Conservation (phyloP, 2,329 filamentous ascomycete species). For the Didymosphaeria variabile region DNA sequence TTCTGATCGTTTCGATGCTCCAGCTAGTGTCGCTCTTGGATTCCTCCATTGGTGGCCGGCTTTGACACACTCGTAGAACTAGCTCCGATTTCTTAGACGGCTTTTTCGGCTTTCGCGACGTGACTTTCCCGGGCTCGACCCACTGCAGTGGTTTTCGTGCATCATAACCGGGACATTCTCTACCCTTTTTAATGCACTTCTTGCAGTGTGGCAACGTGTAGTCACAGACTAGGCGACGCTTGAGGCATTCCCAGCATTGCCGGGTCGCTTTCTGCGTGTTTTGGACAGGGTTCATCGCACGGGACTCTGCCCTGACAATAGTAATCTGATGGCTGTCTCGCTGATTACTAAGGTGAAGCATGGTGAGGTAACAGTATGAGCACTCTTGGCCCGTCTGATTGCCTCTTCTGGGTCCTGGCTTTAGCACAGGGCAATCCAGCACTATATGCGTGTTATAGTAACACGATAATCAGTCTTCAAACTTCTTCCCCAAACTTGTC, state of each 20-base stretch:
- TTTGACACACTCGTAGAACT: not conserved
- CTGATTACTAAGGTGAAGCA: not conserved
- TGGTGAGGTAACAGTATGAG: too few species aligned
- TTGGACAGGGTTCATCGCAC: not conserved
- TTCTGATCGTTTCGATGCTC: not conserved
- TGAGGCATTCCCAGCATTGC: slow-evolving; percentile 47
- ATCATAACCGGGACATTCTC: slow-evolving; percentile 42
- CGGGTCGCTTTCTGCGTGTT: slow-evolving; percentile 27
- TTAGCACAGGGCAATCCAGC: not conserved
- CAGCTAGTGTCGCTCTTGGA: not conserved
- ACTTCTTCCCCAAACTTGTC: not conserved
- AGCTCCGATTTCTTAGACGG: not conserved
- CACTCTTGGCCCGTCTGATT: not conserved
- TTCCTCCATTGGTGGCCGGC: not conserved
- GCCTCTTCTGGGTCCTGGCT: not conserved
- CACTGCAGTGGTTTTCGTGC: slow-evolving; percentile 46
- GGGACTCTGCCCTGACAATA: not conserved
- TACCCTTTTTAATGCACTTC: slow-evolving; percentile 41
- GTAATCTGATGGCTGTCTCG: not conserved
- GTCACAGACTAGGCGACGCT: slow-evolving; percentile 44
- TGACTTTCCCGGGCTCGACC: slow-evolving; percentile 41
- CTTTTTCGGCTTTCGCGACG: slow-evolving; percentile 27
- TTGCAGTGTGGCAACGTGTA: slow-evolving; percentile 42
- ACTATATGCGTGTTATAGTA: not conserved
- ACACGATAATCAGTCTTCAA: not conserved